phyloP scores from a whole-genome alignment of 371 early-diverging fungal species.

The Zychaea mexicana region DNA sequence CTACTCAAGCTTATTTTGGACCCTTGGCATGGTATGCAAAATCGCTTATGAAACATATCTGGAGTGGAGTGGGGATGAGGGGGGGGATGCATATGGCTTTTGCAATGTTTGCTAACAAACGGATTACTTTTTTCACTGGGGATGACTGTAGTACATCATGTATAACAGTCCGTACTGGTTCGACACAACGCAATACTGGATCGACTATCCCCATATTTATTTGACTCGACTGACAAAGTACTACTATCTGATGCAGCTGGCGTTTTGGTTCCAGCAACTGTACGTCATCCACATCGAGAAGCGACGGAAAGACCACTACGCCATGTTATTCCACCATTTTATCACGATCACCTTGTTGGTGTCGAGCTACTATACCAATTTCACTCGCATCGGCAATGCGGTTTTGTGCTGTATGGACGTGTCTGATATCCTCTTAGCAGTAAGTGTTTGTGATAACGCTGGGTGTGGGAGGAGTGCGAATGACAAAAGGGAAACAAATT shows the following conservation, averaged over 20 bases:
- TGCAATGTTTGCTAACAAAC: neutral
- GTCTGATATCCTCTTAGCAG: conserved; percentile 77
- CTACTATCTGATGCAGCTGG: conserved; percentile 80
- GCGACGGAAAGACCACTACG: conserved; percentile 76
- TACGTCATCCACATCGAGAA: conserved; percentile 76
- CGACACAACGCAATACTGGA: conserved; percentile 69
- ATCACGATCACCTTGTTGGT: conserved; percentile 73
- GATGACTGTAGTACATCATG: conserved; percentile 46
- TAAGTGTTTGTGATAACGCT: conserved; percentile 22
- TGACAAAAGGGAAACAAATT: neutral
- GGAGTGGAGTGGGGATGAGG: neutral
- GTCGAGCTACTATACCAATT: conserved; percentile 71
- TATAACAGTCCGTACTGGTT: conserved; percentile 72
- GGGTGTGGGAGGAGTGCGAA: neutral
- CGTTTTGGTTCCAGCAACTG: conserved; percentile 82
- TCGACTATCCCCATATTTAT: conserved; percentile 67
- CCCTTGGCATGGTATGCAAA: conserved; percentile 58
- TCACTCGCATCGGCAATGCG: conserved; percentile 81
- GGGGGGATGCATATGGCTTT: neutral
- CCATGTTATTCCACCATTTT: conserved; percentile 82
- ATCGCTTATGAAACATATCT: neutral
- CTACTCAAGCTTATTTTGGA: conserved; percentile 63
- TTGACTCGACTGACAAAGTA: conserved; percentile 60
- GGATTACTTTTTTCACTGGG: neutral
- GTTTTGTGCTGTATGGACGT: conserved; percentile 83